Base-by-base conservation (phyloP, 345 rosid genomes). In the Firmiana major region DNA sequence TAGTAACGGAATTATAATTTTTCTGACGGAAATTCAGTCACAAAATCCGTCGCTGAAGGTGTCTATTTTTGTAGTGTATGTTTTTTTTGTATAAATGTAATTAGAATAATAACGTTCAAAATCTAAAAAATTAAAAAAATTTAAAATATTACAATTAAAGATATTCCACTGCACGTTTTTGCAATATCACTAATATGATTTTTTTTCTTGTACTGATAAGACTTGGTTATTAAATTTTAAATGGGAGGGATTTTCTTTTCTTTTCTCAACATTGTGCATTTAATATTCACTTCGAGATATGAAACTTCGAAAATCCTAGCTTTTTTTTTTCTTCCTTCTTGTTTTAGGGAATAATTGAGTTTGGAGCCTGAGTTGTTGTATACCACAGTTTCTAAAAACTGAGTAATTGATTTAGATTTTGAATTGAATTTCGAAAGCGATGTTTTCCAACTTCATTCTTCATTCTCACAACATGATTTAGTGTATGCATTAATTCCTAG, bases 381-480 rank as follows among this genome's bases (percentile, higher is more conserved):
- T 65, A 26, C 16, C 2, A 45, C 36, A 15, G 55, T 24, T 46
- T 68, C 49, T 22, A 55, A 24, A 58, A 24, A 34, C 63, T 22
- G 36, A 59, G 62, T n/a, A 57, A 57, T 57, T 57, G 62, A 57
- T 38, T 21, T 31, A 48, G 31, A 7, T 46, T 21, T 70, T 8
- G 28, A 59, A 24, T 46, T 69, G 26, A 26, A 15, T 69, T 48
- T 48, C 11, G 73, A 48, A 48, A 48, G 40, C 1, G 17, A 69
- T 5, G 73, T 69, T 69, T 69, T 73, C 22, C 22, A 73, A 11
- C 53, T 73, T 57, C 51, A 38, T 21, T 58, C 76, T 73, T 73
- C 63, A 53, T 38, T 55, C 63, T 55, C 65, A 40, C 28, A 63
- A 36, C 58, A 53, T 19, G 4, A n/a, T n/a, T 40, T 9, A 9